Base-by-base conservation (phyloP, 306 rosid genomes). In the Begonia loranthoides region DNA sequence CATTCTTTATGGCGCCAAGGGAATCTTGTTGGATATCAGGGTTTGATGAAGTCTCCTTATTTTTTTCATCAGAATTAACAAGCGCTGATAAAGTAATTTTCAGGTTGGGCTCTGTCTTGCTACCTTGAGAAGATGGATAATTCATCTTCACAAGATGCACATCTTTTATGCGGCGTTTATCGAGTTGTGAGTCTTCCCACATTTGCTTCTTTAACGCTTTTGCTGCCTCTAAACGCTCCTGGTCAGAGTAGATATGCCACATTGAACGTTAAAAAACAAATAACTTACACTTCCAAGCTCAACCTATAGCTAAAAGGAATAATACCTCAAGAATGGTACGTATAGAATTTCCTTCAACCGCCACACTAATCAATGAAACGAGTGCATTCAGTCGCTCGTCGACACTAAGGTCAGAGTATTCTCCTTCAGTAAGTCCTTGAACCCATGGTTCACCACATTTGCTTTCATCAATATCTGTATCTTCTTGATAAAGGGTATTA, bases 211-310 rank as follows among this genome's bases (percentile, higher is more conserved):
- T 85, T 49, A 81, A 70, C 60, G 80, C 65, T 73, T 76, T 81
- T 69, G 87, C 95, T 9, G 90, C 87, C 62, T 85, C 95, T 40
- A 85, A 66, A 62, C 87, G 90, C 45, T 78, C 95, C 95, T 85
- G 87, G 53, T 56, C 43, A 45, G 44, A 15, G 60, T 17, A 19
- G 28, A 28, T 21, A 44, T 34, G 43, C 55, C 44, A 40, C 47
- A 66, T 14, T 50, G 40, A 41, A 34, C 55, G 45, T 55, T 57
- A 59, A 55, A 46, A 53, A 52, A 45, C 50, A 28, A 10, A 9
- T 19, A 36, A 9, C 24, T 10, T 39, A 57, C 36, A 13, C 12
- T 59, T 17, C 66, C 55, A 34, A 55, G 58, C 13, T 46, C 22
- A 11, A 53, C 43, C n/a, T 36, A 41, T 4, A 48, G 22, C 33